phyloP scores from a whole-genome alignment of 768 basidiomycete species.

The Suillus subaureus region DNA sequence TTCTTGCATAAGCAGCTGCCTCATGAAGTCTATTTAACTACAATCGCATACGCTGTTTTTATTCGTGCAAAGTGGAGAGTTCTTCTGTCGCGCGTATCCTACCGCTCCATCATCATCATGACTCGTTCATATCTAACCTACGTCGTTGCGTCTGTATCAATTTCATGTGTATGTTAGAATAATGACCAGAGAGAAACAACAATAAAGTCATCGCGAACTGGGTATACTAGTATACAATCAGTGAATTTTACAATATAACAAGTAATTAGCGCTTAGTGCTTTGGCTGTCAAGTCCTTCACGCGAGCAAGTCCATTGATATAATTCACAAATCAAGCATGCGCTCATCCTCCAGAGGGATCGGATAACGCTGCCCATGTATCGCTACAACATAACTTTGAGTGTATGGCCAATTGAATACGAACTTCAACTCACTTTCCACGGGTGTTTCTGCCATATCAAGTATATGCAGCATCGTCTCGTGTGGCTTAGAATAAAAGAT shows the following conservation, averaged over 20 bases:
- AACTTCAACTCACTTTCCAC: slow-evolving; percentile 29
- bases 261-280: neutral
- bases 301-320: neutral
- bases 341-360: slow-evolving; percentile 30
- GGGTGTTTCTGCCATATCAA: slow-evolving; percentile 49
- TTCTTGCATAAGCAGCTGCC: slow-evolving; percentile 12
- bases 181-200: neutral
- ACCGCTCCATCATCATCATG: slow-evolving; percentile 21
- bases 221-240: neutral
- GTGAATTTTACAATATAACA: neutral
- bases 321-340: slow-evolving; percentile 34
- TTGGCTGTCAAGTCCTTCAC: neutral
- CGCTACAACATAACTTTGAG: slow-evolving; percentile 34
- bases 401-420: slow-evolving; percentile 16
- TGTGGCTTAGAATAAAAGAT: slow-evolving; percentile 52
- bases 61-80: slow-evolving; percentile 16
- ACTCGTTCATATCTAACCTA: slow-evolving; percentile 25
- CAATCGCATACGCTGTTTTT: neutral
- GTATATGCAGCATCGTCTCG: slow-evolving; percentile 43
- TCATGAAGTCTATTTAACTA: slow-evolving; percentile 4
- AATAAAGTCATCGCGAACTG: neutral
- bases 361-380: slow-evolving; percentile 35
- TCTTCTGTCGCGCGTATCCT: slow-evolving; percentile 11
- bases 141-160: slow-evolving; percentile 15
- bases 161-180: slow-evolving; percentile 3